phyloP scores from a whole-genome alignment of 768 basidiomycete species.

The Rhodosporidiobolus sp. region DNA sequence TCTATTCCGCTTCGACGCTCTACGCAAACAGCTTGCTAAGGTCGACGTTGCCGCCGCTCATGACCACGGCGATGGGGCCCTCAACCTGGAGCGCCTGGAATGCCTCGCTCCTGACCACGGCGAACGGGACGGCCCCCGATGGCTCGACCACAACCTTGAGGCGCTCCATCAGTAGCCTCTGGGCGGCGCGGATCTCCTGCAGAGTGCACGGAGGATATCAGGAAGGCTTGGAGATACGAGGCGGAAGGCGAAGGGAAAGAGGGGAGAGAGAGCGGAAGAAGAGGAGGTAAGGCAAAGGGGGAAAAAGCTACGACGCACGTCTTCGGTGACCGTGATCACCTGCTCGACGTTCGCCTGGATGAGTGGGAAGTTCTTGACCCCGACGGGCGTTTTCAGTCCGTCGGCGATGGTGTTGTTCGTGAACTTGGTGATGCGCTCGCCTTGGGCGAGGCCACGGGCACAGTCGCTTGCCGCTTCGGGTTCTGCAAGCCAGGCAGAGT shows the following conservation, averaged over 20 bases:
- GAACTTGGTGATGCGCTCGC: constrained; percentile 37
- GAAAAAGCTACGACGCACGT: neutral
- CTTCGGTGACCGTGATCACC: constrained; percentile 41
- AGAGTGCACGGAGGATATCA: too few relatives aligned
- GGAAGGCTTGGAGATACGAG: too few relatives aligned
- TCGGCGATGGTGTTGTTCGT: constrained; percentile 45
- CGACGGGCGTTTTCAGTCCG: constrained; percentile 43
- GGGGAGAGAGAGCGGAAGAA: neutral
- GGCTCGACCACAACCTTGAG: constrained; percentile 46
- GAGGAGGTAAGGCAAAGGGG: too few relatives aligned
- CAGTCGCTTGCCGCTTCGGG: constrained; percentile 43
- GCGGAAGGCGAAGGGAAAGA: neutral
- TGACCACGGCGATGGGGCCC: constrained; percentile 1
- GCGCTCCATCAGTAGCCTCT: constrained; percentile 42
- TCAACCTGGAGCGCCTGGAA: neutral
- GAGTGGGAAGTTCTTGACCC: constrained; percentile 17
- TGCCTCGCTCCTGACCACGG: constrained; percentile 41
- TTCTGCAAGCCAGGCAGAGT: constrained; percentile 29
- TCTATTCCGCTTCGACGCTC: too few relatives aligned
- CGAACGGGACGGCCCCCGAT: constrained; percentile 42
- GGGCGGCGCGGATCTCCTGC: constrained; percentile 41
- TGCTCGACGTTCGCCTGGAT: constrained; percentile 41
- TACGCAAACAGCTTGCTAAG: neutral
- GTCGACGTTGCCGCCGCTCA: constrained; percentile 5
- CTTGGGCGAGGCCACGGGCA: constrained; percentile 40